Conservation (phyloP, 768 basidiomycete species). For the Lactarius quietus region DNA sequence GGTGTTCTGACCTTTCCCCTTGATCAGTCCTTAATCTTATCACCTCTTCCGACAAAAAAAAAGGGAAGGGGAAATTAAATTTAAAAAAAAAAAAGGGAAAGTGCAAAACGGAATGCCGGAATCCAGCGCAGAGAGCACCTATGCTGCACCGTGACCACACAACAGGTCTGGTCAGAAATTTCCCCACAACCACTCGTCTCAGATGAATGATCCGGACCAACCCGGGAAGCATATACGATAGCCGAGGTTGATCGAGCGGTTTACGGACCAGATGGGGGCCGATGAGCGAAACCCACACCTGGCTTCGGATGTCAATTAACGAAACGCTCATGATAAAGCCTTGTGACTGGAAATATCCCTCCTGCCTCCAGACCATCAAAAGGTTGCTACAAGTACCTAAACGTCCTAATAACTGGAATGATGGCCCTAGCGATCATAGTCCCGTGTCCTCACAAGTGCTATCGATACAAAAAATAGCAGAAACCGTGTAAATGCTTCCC, state of each 20-base stretch:
- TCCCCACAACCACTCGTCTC: background rate
- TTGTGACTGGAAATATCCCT: background rate
- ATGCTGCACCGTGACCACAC: background rate
- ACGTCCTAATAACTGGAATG: background rate
- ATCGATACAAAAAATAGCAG: conserved; percentile 20
- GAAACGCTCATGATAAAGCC: background rate
- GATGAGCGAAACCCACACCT: background rate
- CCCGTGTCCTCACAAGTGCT: conserved; percentile 16
- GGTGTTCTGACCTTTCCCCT: too few species aligned
- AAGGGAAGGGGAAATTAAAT: background rate
- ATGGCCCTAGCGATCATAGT: background rate
- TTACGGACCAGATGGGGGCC: background rate
- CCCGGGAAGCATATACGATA: background rate
- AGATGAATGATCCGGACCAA: background rate
- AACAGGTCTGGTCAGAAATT: background rate
- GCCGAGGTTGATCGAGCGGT: background rate
- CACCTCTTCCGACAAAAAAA: background rate
- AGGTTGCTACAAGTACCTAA: background rate
- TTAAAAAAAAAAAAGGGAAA: background rate
- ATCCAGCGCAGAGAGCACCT: too few species aligned
- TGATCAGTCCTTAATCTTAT: background rate
- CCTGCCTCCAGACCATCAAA: background rate
- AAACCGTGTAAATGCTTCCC: conserved; percentile 4
- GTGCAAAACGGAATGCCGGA: background rate
- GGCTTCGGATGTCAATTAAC: background rate